Percentiles rank a stretch among this genome's conserved stretches.
phyloP scores from a whole-genome alignment of 2,329 filamentous ascomycete species.

The Calonectria crousiana region DNA sequence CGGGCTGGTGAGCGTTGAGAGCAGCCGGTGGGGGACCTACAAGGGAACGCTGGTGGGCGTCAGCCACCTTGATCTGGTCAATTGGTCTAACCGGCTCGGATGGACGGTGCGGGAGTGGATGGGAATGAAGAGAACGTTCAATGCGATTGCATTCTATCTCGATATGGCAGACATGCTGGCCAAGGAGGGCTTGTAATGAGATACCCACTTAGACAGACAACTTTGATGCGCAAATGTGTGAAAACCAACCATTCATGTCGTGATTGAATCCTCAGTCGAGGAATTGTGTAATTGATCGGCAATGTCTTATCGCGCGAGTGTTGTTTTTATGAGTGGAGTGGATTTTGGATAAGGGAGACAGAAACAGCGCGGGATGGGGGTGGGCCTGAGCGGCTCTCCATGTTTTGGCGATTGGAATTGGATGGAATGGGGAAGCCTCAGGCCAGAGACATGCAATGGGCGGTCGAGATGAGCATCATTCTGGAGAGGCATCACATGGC shows the following conservation, averaged over 20 bases:
- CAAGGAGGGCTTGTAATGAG: constrained; percentile 66
- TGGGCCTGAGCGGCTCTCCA: background rate
- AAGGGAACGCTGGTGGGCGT: constrained; percentile 73
- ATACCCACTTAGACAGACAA: background rate
- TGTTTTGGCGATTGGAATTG: background rate
- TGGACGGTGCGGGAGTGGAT: constrained; percentile 66
- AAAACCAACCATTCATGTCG: background rate
- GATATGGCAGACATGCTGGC: constrained; percentile 78
- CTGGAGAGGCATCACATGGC: background rate
- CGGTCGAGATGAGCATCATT: background rate
- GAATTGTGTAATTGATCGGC: constrained; percentile 1
- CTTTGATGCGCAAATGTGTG: background rate
- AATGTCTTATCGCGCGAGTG: background rate
- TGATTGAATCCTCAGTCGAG: background rate
- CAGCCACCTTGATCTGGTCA: constrained; percentile 75
- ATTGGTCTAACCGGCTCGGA: constrained; percentile 73
- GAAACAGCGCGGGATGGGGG: background rate
- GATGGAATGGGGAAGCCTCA: background rate
- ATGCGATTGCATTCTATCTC: constrained; percentile 76
- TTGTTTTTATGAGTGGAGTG: background rate
- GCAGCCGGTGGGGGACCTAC: constrained; percentile 72
- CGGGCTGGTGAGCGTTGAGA: constrained; percentile 75
- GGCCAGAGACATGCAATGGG: background rate
- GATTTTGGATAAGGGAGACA: background rate
- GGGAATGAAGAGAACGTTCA: constrained; percentile 70